Conservation (phyloP, 805 yeast genomes). For the Nakazawaea ishiwadae region DNA sequence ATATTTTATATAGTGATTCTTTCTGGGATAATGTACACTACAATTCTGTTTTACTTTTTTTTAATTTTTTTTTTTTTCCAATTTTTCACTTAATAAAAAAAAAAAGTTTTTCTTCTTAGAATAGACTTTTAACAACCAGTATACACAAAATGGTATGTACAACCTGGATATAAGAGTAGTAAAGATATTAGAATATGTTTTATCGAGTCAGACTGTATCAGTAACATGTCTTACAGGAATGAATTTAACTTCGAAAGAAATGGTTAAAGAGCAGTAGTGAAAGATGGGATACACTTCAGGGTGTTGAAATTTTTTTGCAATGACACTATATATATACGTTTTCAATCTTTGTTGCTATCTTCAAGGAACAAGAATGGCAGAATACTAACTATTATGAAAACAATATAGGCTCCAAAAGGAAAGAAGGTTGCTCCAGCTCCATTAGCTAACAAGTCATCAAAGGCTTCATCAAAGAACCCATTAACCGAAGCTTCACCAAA, state of each 20-base stretch:
- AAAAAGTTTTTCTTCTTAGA: not conserved
- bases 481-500: slow-evolving; percentile 85
- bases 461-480: slow-evolving; percentile 64
- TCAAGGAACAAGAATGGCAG: no score
- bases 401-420: slow-evolving; percentile 13
- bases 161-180: not conserved
- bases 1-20: no score
- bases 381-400: slow-evolving; percentile 6
- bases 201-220: no score
- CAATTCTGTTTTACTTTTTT: no score
- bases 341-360: not conserved
- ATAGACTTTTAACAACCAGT: not conserved
- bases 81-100: not conserved
- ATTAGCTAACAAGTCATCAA: slow-evolving; percentile 70
- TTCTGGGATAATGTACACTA: no score
- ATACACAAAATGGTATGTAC: slow-evolving; percentile 9
- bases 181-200: not conserved
- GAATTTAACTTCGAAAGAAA: no score
- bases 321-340: slow-evolving; percentile 5
- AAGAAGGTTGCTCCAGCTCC: slow-evolving; percentile 99
- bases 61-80: not conserved
- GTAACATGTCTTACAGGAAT: no score
- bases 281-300: no score
- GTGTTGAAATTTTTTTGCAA: not conserved
- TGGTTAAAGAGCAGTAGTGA: slow-evolving; percentile 6